Evolutionary conservation across 768 basidiomycete species (phyloP), one percentile per base, ranked within the genome.

Genomic region (Suillus spraguei): DNA sequence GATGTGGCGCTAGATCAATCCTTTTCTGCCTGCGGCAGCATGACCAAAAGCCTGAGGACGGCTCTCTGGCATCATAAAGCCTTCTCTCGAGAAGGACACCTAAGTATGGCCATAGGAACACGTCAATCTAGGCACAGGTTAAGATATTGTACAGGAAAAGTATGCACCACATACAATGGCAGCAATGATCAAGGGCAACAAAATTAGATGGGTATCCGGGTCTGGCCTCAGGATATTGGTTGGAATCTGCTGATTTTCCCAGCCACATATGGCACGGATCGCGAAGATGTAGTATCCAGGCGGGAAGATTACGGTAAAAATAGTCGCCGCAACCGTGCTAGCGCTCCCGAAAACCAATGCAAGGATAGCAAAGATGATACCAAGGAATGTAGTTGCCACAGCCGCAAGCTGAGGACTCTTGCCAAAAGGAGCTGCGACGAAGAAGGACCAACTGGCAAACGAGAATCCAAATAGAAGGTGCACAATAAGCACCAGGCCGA

Each of bases 271-370:
- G 1, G 85, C 85, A 52, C 88, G 83, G 10, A 87, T 83, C 8
- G 85, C 85, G 68, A 92, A 92, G 24, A 91, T 81, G 67, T 90
- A 93, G 73, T 87, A 92, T 13, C 84, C 83, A 2, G 92, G 90
- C 0, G 92, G 92, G 69, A 92, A 92, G 28, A 92, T 68, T 54
- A 92, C 70, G 2, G 88, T 83, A 69, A 90, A 89, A 32, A 92
- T 74, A 65, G 87, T 83, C 22, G 87, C 84, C 1, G 76, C 78
- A 4, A 73, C 82, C 1, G 80, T 82, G 1, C 74, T 68, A 1
- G 80, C 80, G 44, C 62, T 64, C 41, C 76, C 73, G 60, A 88
- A 77, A 0, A 89, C 82, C 28, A 89, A 74, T 0, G 87, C 91
- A 10, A 91, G 66, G 61, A 93, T 85, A 2, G 89, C 88, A 52